phyloP scores from a whole-genome alignment of 1,284 basidiomycete genomes.

The Cutaneotrichosporon dermatis region DNA sequence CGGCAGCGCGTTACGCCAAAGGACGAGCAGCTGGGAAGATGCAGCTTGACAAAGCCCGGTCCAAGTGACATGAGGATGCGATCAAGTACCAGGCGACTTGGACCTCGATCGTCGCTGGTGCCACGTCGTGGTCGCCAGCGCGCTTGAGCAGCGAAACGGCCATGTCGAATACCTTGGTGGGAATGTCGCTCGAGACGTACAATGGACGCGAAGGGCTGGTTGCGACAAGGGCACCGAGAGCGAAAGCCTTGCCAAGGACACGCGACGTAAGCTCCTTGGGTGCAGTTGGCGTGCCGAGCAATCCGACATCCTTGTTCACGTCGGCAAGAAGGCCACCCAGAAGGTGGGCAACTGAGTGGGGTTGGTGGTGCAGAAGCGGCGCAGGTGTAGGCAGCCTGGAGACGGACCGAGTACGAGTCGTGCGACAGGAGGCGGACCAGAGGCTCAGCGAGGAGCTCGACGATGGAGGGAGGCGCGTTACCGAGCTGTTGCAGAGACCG shows the following conservation, averaged over 20 bases:
- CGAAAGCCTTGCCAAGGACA: constrained; percentile 80
- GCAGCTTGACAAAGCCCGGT: constrained; percentile 85
- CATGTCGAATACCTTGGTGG: constrained; percentile 83
- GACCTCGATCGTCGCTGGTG: constrained; percentile 75
- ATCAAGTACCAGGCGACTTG: constrained; percentile 94
- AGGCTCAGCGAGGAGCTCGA: constrained; percentile 84
- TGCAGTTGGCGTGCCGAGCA: constrained; percentile 59
- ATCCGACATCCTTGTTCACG: constrained; percentile 57
- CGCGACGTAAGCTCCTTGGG: constrained; percentile 68
- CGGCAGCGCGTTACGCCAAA: constrained; percentile 95
- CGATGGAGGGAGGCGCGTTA: constrained; percentile 81
- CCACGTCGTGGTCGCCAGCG: constrained; percentile 83
- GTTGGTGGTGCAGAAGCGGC: constrained; percentile 83
- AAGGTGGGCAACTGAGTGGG: constrained; percentile 73
- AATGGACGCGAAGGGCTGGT: constrained; percentile 81
- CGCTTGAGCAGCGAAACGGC: constrained; percentile 86
- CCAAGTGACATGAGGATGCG: constrained; percentile 88
- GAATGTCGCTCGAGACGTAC: constrained; percentile 91
- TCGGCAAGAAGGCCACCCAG: constrained; percentile 82
- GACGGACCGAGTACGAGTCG: constrained; percentile 77
- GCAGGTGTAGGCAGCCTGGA: constrained; percentile 83
- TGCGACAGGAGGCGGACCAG: constrained; percentile 79
- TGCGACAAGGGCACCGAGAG: constrained; percentile 79
- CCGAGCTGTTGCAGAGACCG: constrained; percentile 84
- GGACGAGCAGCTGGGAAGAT: constrained; percentile 83